phyloP scores from a whole-genome alignment of 768 basidiomycete genomes.

The Suillus spraguei region DNA sequence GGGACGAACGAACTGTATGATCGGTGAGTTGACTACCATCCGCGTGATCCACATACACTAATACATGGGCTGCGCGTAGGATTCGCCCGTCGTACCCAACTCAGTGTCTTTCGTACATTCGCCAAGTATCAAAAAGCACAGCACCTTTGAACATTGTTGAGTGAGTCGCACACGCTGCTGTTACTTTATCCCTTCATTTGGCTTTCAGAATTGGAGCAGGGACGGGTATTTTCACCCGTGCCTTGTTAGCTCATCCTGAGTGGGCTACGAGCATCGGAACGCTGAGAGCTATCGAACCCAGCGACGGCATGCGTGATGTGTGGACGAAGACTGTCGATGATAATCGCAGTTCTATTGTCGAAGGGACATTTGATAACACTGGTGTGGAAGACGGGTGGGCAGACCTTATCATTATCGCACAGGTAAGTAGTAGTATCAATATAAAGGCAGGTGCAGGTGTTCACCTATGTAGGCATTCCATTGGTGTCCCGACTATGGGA shows the following conservation, averaged over 20 bases:
- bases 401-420: constrained; percentile 77
- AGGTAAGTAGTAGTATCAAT: constrained; percentile 42
- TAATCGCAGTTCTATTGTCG: constrained; percentile 49
- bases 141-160: constrained; percentile 66
- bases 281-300: constrained; percentile 80
- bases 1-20: constrained; percentile 89
- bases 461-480: constrained; percentile 72
- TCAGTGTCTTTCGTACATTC: constrained; percentile 62
- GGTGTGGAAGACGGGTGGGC: constrained; percentile 69
- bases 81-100: constrained; percentile 84
- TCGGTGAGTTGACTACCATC: constrained; percentile 40
- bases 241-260: constrained; percentile 65
- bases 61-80: constrained; percentile 37
- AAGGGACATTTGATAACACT: constrained; percentile 74
- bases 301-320: constrained; percentile 78
- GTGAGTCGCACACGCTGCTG: constrained; percentile 41
- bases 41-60: background rate
- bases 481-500: constrained; percentile 84
- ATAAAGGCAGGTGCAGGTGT: background rate
- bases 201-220: constrained; percentile 72
- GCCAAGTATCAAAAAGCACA: constrained; percentile 40
- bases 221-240: constrained; percentile 88
- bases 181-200: constrained; percentile 8
- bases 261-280: constrained; percentile 52
- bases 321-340: constrained; percentile 63